These are phyloP conservation scores for Herpetomonas tarakana DNA, from an alignment of 208 protist genomes.

Conservation along the genomic window DNA sequence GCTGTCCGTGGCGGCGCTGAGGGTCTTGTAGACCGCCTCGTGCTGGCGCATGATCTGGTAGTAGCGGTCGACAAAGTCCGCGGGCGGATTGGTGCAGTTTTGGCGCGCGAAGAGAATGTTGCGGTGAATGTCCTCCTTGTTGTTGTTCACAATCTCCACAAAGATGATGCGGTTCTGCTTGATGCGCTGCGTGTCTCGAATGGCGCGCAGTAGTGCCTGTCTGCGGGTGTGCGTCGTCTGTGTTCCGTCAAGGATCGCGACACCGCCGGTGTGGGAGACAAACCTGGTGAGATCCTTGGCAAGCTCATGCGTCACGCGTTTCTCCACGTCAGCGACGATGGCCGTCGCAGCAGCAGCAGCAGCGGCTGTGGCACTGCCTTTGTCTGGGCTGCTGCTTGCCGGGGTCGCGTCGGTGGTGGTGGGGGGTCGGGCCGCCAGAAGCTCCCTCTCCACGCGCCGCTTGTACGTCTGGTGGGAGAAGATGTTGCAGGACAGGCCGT, in stretches of 20 bases:
- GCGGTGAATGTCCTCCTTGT: constrained; percentile 33
- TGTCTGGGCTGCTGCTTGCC: neutral
- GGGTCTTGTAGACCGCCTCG: constrained; percentile 70
- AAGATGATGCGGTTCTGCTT: constrained; percentile 72
- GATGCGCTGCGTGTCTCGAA: constrained; percentile 62
- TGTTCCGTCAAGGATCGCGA: constrained; percentile 78
- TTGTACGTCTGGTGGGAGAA: constrained; percentile 70
- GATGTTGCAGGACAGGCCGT: constrained; percentile 70
- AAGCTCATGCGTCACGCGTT: constrained; percentile 30
- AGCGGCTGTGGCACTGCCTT: too few relatives aligned
- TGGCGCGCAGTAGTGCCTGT: constrained; percentile 56
- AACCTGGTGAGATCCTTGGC: constrained; percentile 69
- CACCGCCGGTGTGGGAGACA: constrained; percentile 50
- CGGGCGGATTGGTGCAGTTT: constrained; percentile 39
- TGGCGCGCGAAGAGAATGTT: constrained; percentile 71
- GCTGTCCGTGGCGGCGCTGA: constrained; percentile 60
- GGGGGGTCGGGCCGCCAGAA: neutral
- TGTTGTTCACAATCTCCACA: constrained; percentile 76
- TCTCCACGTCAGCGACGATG: constrained; percentile 35
- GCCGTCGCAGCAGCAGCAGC: constrained; percentile 2
- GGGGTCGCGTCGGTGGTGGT: constrained; percentile 8
- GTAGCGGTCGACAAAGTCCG: constrained; percentile 80
- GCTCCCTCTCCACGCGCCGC: constrained; percentile 19
- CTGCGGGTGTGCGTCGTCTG: constrained; percentile 56
- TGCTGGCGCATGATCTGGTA: constrained; percentile 59